phyloP scores from a whole-genome alignment of 2,329 filamentous ascomycete species.

The Magnaporthales sp. region DNA sequence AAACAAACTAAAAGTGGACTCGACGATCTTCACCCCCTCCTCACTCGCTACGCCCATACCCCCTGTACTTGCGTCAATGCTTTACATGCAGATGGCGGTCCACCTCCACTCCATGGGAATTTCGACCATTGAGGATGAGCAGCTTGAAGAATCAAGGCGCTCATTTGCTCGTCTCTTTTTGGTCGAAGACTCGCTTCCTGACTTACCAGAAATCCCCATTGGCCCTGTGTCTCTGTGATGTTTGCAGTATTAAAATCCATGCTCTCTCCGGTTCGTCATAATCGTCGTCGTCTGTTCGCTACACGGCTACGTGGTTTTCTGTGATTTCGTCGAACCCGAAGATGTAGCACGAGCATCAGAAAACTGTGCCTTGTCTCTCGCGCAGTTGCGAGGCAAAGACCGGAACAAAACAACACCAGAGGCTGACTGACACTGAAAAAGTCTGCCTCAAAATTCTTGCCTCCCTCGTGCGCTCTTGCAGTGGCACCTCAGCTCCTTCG shows the following conservation, averaged over 20 bases:
- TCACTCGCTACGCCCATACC: slow-evolving; percentile 7
- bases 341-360: background rate
- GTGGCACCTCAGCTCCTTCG: background rate
- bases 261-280: background rate
- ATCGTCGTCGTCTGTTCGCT: background rate
- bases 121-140: background rate
- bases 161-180: background rate
- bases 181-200: background rate
- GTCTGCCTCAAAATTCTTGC: background rate
- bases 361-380: background rate
- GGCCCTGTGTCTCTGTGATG: background rate
- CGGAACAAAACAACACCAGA: background rate
- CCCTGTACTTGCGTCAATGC: slow-evolving; percentile 31
- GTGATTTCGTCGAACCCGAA: background rate
- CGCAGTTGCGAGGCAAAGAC: background rate
- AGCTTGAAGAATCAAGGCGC: background rate
- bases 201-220: background rate
- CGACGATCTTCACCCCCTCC: background rate
- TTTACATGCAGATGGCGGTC: slow-evolving; percentile 21
- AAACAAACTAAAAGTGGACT: background rate
- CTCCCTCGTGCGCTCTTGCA: background rate
- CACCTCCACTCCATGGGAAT: background rate
- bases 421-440: background rate
- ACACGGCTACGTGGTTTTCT: background rate
- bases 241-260: background rate